Evolutionary conservation across 2,329 filamentous ascomycete genomes (phyloP), one percentile per base, ranked within the genome.

Genomic region (Fusarium lateritium): DNA sequence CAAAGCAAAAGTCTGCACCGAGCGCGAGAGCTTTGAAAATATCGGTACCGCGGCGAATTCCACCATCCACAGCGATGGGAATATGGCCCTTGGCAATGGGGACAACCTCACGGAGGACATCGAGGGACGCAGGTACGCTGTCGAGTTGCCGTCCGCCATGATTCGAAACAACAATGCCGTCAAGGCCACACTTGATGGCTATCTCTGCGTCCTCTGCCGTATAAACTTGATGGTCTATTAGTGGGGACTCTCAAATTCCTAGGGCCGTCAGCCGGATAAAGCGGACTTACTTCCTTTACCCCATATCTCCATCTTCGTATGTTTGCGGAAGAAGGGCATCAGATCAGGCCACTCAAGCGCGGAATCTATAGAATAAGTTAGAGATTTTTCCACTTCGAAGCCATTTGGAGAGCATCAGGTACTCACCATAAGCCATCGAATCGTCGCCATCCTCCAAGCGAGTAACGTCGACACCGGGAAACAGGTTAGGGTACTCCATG

Each of bases 141-240:
- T 85, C 82, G 6, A 85, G 75, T 63, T 85, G 83, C 14, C 82
- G 73, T 2, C 83, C 83, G 6, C 83, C 83, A 58, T 84, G 83
- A 50, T 85, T 85, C 4, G 80, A 80, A 21, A 84, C 77, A 10
- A 84, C 68, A 11, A 84, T 74, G 1, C 82, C 82, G 19, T 82
- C 78, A 3, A 78, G 80, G 1, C 78, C 79, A 33, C 79, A 65
- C 36, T 77, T 53, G 17, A 79, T 72, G 0, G 82, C 82, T 4
- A 79, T 53, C 8, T 28, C 26, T 9, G 26, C 26, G 10, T 28
- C 26, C 26, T 28, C 26, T 9, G 26, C 26, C 10, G 26, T 28
- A 28, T 28, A 28, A 9, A 28, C 26, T 28, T 28, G 2, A 28
- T 9, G 4, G 2, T 9, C 2, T 9, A 7, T 28, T 9, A 28